phyloP scores from a whole-genome alignment of 495 filamentous ascomycete species.

The Ascodesmis nigricans region DNA sequence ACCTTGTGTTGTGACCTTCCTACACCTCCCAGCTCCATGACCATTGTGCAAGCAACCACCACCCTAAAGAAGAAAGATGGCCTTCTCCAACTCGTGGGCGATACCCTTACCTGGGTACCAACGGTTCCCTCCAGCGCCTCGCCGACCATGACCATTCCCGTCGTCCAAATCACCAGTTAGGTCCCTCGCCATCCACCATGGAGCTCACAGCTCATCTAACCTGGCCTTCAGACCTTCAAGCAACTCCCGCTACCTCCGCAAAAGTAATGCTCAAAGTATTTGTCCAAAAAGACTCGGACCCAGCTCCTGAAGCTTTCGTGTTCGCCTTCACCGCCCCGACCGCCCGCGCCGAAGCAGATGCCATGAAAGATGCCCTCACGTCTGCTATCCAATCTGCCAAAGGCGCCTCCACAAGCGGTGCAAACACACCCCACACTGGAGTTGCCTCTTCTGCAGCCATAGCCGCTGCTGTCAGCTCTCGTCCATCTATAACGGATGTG shows the following conservation, averaged over 20 bases:
- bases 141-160: conserved; percentile 41
- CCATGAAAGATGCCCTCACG: conserved; percentile 63
- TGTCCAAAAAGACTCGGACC: conserved; percentile 34
- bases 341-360: conserved; percentile 62
- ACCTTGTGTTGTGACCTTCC: too few relatives aligned
- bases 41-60: conserved; percentile 41
- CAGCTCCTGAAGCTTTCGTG: conserved; percentile 29
- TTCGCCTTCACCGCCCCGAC: conserved; percentile 67
- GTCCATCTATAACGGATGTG: conserved; percentile 25
- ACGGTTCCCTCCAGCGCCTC: conserved; percentile 30
- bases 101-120: conserved; percentile 61
- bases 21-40: conserved; percentile 29
- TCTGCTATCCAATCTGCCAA: conserved; percentile 49
- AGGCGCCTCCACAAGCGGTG: conserved; percentile 24
- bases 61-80: conserved; percentile 96
- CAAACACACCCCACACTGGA: conserved; percentile 25
- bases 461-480: conserved; percentile 29
- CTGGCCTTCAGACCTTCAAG: conserved; percentile 47
- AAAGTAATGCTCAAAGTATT: conserved; percentile 89
- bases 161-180: conserved; percentile 60
- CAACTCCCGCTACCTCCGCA: conserved; percentile 55
- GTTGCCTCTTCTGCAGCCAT: conserved; percentile 24
- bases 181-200: conserved; percentile 12
- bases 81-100: conserved; percentile 48
- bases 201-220: conserved; percentile 4